phyloP scores from a whole-genome alignment of 768 basidiomycete genomes.

The Kwoniella mangroviensis region DNA sequence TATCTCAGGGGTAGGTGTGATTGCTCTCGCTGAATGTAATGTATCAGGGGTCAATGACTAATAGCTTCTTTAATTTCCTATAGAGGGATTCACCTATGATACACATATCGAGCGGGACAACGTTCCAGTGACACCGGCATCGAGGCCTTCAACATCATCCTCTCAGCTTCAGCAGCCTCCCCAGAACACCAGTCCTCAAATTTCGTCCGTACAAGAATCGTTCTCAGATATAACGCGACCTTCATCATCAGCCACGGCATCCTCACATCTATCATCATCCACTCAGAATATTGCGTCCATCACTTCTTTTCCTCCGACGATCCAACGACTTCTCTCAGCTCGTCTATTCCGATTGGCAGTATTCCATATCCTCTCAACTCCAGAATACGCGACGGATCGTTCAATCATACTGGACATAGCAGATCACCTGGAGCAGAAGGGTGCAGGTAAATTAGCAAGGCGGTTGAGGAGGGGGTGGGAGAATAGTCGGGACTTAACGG shows the following conservation, averaged over 20 bases:
- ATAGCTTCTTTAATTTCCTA: background rate
- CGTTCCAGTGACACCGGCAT: no score
- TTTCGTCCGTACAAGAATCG: background rate
- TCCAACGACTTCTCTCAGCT: slow-evolving; percentile 33
- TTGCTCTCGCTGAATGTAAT: background rate
- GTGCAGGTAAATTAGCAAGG: slow-evolving; percentile 41
- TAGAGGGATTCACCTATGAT: no score
- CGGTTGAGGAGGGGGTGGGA: slow-evolving; percentile 30
- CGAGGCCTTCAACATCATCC: no score
- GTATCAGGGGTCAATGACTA: background rate
- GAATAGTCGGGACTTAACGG: slow-evolving; percentile 6
- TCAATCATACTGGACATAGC: slow-evolving; percentile 27
- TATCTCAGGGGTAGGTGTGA: background rate
- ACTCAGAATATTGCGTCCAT: background rate
- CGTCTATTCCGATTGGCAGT: slow-evolving; percentile 39
- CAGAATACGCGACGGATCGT: slow-evolving; percentile 32
- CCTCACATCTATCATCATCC: background rate
- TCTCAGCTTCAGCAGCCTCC: no score
- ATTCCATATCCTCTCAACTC: slow-evolving; percentile 36
- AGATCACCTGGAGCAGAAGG: slow-evolving; percentile 23
- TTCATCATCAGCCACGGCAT: background rate
- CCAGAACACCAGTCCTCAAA: background rate
- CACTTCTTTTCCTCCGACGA: slow-evolving; percentile 25
- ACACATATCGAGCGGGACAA: no score
- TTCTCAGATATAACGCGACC: background rate